phyloP scores from a whole-genome alignment of 129 eudicot genomes.

The Centaurea solstitialis region DNA sequence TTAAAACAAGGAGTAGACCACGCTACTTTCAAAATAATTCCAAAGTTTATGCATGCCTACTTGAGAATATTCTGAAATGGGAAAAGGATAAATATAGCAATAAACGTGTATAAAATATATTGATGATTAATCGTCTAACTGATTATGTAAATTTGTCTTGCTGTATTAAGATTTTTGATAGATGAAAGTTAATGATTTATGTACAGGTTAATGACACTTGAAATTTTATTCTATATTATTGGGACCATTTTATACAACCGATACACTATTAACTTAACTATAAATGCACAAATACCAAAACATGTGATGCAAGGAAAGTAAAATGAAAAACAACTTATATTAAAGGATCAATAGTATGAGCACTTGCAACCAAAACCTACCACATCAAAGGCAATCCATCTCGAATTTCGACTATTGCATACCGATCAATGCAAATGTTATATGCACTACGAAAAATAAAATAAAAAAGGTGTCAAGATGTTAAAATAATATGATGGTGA shows the following conservation, averaged over 20 bases:
- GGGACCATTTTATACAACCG: neutral
- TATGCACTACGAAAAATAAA: neutral
- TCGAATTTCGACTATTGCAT: too few species aligned
- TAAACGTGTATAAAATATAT: neutral
- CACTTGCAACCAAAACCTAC: neutral
- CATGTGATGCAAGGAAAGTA: neutral
- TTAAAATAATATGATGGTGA: too few species aligned
- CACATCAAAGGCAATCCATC: neutral
- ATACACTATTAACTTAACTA: neutral
- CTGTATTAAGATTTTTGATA: neutral
- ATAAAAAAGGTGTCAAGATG: neutral
- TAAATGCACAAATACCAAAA: neutral
- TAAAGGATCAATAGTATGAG: neutral
- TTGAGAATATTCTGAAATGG: neutral
- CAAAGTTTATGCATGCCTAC: neutral
- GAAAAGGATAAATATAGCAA: neutral
- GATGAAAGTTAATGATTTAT: neutral
- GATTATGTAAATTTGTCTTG: neutral
- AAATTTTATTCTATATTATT: neutral
- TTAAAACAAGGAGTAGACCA: neutral
- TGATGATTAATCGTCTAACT: neutral
- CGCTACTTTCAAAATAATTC: neutral
- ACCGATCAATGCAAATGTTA: neutral
- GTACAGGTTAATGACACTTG: too few species aligned
- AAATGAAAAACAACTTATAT: too few species aligned